Evolutionary conservation across 768 basidiomycete species (phyloP).

Genomic region (Russula vinacea): DNA sequence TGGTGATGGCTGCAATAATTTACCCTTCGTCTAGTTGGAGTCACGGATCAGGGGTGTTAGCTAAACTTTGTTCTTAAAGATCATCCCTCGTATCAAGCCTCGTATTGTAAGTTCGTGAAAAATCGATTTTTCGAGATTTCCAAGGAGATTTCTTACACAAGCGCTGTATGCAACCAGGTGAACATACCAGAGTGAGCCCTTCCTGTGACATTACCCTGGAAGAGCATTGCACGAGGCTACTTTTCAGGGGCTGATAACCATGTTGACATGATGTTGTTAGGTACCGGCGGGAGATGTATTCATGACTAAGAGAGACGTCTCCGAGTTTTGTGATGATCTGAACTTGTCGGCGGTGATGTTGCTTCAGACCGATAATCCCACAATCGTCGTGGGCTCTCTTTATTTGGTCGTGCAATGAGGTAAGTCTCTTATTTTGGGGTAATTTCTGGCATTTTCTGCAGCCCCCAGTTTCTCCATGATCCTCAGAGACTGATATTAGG

Average conservation of each 20-base stretch:
- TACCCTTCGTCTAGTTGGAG: too few species aligned
- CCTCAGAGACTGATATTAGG: slow-evolving; percentile 22
- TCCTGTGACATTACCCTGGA: background rate
- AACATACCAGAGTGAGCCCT: slow-evolving; percentile 13
- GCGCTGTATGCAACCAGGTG: background rate
- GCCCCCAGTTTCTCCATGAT: background rate
- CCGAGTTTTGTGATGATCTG: too few species aligned
- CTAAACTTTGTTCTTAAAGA: too few species aligned
- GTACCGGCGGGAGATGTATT: too few species aligned
- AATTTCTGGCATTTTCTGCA: background rate
- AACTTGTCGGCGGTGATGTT: slow-evolving; percentile 11
- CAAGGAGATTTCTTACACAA: background rate
- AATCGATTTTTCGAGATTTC: background rate
- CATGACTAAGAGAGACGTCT: too few species aligned
- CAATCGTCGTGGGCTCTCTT: slow-evolving; percentile 17
- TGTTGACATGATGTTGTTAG: too few species aligned
- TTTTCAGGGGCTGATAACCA: slow-evolving; percentile 7
- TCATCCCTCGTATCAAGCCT: too few species aligned
- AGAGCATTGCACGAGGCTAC: background rate
- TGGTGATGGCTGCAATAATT: too few species aligned
- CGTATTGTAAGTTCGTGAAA: too few species aligned
- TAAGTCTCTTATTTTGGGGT: background rate
- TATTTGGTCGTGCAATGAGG: slow-evolving; percentile 23
- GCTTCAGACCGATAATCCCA: slow-evolving; percentile 9
- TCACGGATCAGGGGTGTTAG: too few species aligned